Percentiles rank a stretch among this genome's conserved stretches.
phyloP scores from a whole-genome alignment of 176 grass and related monocot genomes.

The Hyparrhenia diplandra region DNA sequence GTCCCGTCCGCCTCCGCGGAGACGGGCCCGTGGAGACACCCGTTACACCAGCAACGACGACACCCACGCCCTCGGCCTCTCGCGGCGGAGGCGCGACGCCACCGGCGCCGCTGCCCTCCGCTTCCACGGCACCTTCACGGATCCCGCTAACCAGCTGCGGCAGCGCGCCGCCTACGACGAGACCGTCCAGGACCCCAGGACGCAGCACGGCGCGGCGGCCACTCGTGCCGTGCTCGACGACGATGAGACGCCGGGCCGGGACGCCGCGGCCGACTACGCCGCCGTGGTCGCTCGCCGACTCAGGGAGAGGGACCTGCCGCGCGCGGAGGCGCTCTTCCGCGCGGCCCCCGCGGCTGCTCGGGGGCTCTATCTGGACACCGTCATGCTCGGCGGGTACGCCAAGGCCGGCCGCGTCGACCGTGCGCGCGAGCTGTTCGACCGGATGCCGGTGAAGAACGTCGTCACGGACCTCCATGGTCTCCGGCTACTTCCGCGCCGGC shows the following conservation, averaged over 20 bases:
- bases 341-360: background rate
- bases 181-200: background rate
- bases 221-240: background rate
- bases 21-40: slow-evolving; percentile 18
- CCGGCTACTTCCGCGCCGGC: slow-evolving; percentile 15
- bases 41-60: background rate
- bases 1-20: background rate
- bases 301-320: background rate
- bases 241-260: background rate
- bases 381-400: slow-evolving; percentile 13
- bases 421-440: slow-evolving; percentile 29
- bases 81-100: background rate
- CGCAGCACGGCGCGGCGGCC: background rate
- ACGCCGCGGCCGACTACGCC: slow-evolving; percentile 13
- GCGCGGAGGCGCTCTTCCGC: slow-evolving; percentile 14
- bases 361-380: background rate
- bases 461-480: slow-evolving; percentile 8
- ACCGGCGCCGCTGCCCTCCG: background rate
- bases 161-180: slow-evolving; percentile 11
- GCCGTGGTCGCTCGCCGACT: background rate
- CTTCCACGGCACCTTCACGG: background rate
- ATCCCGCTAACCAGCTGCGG: background rate
- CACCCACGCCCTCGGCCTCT: background rate
- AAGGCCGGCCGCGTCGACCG: slow-evolving; percentile 10
- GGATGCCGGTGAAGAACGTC: background rate